phyloP scores from a whole-genome alignment of 1,284 basidiomycete genomes.

The Cystobasidiaceae sp. region DNA sequence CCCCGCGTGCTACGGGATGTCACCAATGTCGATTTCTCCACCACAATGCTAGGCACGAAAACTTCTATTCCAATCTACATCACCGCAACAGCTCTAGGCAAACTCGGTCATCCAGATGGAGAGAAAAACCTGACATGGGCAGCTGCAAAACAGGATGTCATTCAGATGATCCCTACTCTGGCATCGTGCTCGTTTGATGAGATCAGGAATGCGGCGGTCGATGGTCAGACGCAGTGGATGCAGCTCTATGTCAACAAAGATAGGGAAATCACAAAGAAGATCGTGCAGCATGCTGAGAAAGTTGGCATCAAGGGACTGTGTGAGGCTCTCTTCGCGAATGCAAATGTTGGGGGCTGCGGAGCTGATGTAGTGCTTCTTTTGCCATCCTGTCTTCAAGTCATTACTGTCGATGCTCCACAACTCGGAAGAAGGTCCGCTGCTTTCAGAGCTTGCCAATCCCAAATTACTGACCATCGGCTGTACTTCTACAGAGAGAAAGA shows the following conservation, averaged over 20 bases:
- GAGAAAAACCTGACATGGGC: conserved; percentile 72
- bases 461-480: too few relatives aligned
- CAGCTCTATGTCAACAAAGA: conserved; percentile 53
- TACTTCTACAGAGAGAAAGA: conserved; percentile 89
- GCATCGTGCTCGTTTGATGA: conserved; percentile 87
- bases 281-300: conserved; percentile 62
- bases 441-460: too few relatives aligned
- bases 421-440: conserved; percentile 78
- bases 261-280: conserved; percentile 68
- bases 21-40: conserved; percentile 63
- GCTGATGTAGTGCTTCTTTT: not conserved
- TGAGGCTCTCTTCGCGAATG: not conserved
- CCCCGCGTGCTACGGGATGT: conserved; percentile 82
- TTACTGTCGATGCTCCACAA: conserved; percentile 85
- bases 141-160: conserved; percentile 68
- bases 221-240: conserved; percentile 66
- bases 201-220: conserved; percentile 69
- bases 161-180: conserved; percentile 90
- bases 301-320: conserved; percentile 65
- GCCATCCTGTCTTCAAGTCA: conserved; percentile 61
- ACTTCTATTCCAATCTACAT: conserved; percentile 77
- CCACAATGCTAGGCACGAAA: conserved; percentile 46
- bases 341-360: not conserved
- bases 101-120: conserved; percentile 58
- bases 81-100: conserved; percentile 60